Base-by-base conservation (phyloP, 2,329 filamentous ascomycete genomes). In the Colletotrichum incanum region DNA sequence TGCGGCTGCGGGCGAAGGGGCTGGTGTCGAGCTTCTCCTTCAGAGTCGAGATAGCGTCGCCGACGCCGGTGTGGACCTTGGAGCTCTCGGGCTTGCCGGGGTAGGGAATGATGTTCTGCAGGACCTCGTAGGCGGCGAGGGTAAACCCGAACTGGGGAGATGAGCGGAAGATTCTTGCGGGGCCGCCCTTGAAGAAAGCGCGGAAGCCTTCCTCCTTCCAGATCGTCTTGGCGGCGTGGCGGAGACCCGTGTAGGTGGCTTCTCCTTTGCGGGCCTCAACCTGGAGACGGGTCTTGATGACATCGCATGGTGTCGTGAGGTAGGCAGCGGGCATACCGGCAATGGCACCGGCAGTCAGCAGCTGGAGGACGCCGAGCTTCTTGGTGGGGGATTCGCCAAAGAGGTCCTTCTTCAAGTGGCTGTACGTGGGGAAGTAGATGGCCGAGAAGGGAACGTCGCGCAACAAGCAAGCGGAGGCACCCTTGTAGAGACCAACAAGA, bases 71-170 rank as follows among this genome's bases (percentile, higher is more conserved):
- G 67, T 89, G 85, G 7, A 88, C 85, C 74, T 86, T 84, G 18
- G 85, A 83, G 67, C 88, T 83, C 54, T 90, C 87, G 37, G 83
- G 81, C 73, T 87, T 83, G 65, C 94, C 94, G 2, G 95, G 94
- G 86, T 93, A 91, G 7, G 96, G 96, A 55, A 98, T 84, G 54
- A 91, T 65, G 73, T 87, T 93, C 84, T 98, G 95, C 62, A 99
- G 86, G 47, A 99, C 88, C 83, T 99, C 96, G 83, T 98, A 99
- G 54, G 94, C 93, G 4, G 96, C 96, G 31, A 99, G 91, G 0
- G 96, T 99, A 87, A 98, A 98, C 75, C 96, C 96, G 82, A 99
- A 99, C 81, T 99, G 96, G 20, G 96, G 96, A 16, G 95, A 98
- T 0, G 95, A 98, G 79, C 96, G 93, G 81, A 98, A 84, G 79